Evolutionary conservation across 140 eudicot species (phyloP).

Genomic region (Cichorium intybus): DNA sequence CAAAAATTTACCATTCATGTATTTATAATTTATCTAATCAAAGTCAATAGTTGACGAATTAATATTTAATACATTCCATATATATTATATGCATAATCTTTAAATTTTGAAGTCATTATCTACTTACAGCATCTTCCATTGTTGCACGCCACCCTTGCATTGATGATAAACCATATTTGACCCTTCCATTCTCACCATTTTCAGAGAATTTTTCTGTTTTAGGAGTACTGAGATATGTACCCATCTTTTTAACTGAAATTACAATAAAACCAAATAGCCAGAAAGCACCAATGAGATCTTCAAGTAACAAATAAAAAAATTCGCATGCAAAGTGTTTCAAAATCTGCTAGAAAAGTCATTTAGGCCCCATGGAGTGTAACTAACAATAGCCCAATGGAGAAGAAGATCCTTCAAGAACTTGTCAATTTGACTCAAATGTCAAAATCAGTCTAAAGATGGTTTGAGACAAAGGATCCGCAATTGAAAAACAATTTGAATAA

Average conservation of each 20-base stretch:
- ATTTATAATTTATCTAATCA: not conserved
- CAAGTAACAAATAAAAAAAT: not conserved
- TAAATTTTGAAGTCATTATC: constrained; percentile 6
- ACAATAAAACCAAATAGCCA: constrained; percentile 15
- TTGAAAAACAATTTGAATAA: not conserved
- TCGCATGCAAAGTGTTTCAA: not conserved
- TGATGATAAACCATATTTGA: constrained; percentile 80
- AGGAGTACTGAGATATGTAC: constrained; percentile 91
- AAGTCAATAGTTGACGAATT: not conserved
- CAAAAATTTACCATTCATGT: not conserved
- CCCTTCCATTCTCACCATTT: constrained; percentile 72
- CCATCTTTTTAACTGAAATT: constrained; percentile 66
- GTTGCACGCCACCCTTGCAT: constrained; percentile 99
- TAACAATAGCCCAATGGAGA: not conserved
- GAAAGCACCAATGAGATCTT: not conserved
- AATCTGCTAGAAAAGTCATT: not conserved
- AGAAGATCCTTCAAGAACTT: constrained; percentile 1
- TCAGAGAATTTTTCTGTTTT: constrained; percentile 94
- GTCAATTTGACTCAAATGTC: not conserved
- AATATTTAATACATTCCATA: too few species aligned
- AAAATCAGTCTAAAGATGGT: not conserved
- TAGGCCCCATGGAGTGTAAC: too few species aligned
- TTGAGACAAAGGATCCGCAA: not conserved
- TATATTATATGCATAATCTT: not conserved
- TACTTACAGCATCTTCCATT: constrained; percentile 96